A percentile compares a stretch with the other conserved stretches of the same genome.
These are phyloP conservation scores for Diaporthe sp. DNA, from an alignment of 2,329 filamentous ascomycete genomes.

Conservation along the genomic window DNA sequence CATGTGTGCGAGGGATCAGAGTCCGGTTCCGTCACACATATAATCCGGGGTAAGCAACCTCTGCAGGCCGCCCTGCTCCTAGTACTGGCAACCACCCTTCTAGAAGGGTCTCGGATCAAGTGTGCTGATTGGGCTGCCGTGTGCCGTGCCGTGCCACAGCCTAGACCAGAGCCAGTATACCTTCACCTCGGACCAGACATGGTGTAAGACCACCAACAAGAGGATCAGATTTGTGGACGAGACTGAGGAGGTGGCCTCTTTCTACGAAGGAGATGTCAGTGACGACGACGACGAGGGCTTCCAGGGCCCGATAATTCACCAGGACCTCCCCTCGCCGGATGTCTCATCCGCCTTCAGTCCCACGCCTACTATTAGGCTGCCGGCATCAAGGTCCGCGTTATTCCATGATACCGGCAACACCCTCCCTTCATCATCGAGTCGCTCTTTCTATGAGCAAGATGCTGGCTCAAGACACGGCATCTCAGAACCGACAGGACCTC, in stretches of 20 bases:
- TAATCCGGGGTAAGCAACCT: constrained; percentile 30
- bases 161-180: constrained; percentile 20
- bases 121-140: constrained; percentile 1
- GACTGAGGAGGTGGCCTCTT: constrained; percentile 29
- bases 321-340: constrained; percentile 1
- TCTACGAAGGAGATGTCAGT: constrained; percentile 31
- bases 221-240: constrained; percentile 36
- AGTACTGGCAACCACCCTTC: background rate
- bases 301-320: background rate
- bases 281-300: constrained; percentile 4
- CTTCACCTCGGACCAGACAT: constrained; percentile 29
- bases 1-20: constrained; percentile 33
- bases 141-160: background rate
- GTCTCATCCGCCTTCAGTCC: background rate
- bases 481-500: background rate
- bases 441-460: constrained; percentile 1
- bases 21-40: constrained; percentile 36
- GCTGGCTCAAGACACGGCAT: background rate
- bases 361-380: background rate
- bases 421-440: background rate
- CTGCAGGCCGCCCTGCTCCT: background rate
- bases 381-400: background rate
- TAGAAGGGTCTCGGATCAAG: background rate
- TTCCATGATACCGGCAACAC: background rate
- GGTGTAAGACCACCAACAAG: constrained; percentile 35